These are phyloP conservation scores for Ophiognomonia clavigignenti-juglandacearum DNA, from an alignment of 2,329 filamentous ascomycete genomes.

Conservation along the genomic window DNA sequence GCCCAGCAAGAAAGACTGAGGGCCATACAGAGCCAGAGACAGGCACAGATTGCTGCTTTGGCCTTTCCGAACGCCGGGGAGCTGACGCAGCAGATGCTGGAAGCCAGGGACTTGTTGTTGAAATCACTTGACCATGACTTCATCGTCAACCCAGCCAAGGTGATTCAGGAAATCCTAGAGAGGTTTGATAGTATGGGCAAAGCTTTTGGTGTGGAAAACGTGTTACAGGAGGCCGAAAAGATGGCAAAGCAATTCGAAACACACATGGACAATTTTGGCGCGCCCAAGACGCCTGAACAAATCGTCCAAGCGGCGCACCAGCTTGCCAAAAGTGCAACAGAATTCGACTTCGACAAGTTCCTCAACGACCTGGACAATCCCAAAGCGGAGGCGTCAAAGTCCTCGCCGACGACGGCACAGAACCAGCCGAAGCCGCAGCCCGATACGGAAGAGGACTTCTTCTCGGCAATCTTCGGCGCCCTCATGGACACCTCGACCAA, in stretches of 20 bases:
- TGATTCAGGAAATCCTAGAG: neutral
- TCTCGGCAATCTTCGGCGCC: conserved; percentile 30
- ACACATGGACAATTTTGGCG: neutral
- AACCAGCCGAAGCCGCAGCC: conserved; percentile 17
- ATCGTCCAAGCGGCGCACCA: no score
- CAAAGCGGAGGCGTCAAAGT: neutral
- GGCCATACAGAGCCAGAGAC: neutral
- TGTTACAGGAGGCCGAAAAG: neutral
- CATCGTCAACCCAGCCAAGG: neutral
- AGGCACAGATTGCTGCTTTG: neutral
- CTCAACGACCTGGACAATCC: neutral
- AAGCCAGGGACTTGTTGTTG: neutral
- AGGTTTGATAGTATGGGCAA: no score
- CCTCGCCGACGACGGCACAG: neutral
- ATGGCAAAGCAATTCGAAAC: neutral
- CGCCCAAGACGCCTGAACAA: no score
- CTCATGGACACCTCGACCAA: conserved; percentile 31
- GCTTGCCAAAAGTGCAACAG: no score
- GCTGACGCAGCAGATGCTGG: no score
- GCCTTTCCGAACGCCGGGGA: neutral
- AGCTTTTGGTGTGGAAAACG: no score
- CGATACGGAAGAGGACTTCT: conserved; percentile 37
- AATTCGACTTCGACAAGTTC: neutral
- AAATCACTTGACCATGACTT: neutral
- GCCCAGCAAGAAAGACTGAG: neutral